Conservation (phyloP, 345 rosid genomes). For the Punica granatum region DNA sequence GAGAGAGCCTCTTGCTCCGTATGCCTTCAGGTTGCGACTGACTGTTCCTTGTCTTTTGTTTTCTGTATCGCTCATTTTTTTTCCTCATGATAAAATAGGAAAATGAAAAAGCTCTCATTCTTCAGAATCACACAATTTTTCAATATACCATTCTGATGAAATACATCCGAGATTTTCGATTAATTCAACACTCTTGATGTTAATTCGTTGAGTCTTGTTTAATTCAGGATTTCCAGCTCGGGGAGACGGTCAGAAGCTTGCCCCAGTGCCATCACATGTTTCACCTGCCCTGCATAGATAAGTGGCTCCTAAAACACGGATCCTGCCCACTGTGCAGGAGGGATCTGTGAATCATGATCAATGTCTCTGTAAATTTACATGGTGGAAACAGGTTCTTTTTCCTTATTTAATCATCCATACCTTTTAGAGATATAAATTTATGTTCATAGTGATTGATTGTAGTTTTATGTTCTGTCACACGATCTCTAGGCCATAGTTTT, state of each 20-base stretch:
- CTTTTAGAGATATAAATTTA: background rate
- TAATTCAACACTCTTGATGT: background rate
- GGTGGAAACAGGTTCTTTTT: background rate
- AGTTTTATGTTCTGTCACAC: background rate
- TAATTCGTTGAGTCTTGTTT: constrained; percentile 1
- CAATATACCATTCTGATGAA: no score
- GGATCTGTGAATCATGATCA: constrained; percentile 43
- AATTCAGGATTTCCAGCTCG: constrained; percentile 84
- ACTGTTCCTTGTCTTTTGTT: no score
- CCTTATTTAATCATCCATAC: background rate
- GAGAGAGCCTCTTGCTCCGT: constrained; percentile 84
- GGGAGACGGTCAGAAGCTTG: constrained; percentile 85
- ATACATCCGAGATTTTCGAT: background rate
- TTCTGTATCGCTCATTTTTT: background rate
- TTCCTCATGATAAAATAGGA: no score
- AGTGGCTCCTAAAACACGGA: constrained; percentile 84
- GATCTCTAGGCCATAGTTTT: constrained; percentile 7
- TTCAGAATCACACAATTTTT: no score
- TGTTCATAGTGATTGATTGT: background rate
- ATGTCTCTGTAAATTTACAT: background rate
- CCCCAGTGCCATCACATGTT: constrained; percentile 98
- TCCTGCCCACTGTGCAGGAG: constrained; percentile 97
- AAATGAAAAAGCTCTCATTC: no score
- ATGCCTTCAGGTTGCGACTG: constrained; percentile 76
- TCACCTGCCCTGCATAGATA: constrained; percentile 94